These are phyloP conservation scores for Termitomyces sp. DNA, from an alignment of 768 basidiomycete genomes.

Conservation along the genomic window DNA sequence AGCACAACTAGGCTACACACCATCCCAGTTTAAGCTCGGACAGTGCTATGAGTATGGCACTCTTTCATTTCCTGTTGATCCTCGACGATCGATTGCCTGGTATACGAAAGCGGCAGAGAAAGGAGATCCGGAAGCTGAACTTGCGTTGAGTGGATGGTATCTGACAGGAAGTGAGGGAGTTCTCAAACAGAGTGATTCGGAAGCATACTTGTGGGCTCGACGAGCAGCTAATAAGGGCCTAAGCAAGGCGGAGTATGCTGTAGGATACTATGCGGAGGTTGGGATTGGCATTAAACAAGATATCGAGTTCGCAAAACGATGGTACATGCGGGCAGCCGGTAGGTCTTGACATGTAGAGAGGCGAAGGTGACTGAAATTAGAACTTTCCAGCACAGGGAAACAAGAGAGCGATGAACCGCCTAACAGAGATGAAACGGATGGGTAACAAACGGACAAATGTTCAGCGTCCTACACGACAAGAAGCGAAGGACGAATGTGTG, in stretches of 20 bases:
- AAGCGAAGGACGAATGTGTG: constrained; percentile 93
- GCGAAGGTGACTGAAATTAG: background rate
- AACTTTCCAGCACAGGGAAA: constrained; percentile 82
- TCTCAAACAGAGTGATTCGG: constrained; percentile 94
- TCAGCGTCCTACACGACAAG: constrained; percentile 85
- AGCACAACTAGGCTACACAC: constrained; percentile 89
- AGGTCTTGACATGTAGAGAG: constrained; percentile 23
- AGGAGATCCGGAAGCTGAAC: constrained; percentile 90
- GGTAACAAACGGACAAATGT: constrained; percentile 76
- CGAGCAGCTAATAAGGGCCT: constrained; percentile 95
- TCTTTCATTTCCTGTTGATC: constrained; percentile 88
- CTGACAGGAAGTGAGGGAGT: constrained; percentile 94
- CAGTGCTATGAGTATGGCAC: constrained; percentile 93
- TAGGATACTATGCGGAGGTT: constrained; percentile 97
- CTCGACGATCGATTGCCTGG: constrained; percentile 94
- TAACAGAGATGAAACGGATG: constrained; percentile 93
- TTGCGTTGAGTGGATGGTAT: constrained; percentile 98
- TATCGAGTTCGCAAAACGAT: constrained; percentile 91
- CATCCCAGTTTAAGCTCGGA: constrained; percentile 93
- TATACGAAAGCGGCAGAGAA: constrained; percentile 98
- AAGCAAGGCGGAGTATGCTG: constrained; percentile 97
- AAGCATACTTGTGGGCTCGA: constrained; percentile 98
- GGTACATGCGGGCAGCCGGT: constrained; percentile 99
- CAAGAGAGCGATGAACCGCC: constrained; percentile 91
- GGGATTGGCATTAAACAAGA: constrained; percentile 98